Base-by-base conservation (phyloP, 768 basidiomycete genomes). In the Leccinum longicurvipes region DNA sequence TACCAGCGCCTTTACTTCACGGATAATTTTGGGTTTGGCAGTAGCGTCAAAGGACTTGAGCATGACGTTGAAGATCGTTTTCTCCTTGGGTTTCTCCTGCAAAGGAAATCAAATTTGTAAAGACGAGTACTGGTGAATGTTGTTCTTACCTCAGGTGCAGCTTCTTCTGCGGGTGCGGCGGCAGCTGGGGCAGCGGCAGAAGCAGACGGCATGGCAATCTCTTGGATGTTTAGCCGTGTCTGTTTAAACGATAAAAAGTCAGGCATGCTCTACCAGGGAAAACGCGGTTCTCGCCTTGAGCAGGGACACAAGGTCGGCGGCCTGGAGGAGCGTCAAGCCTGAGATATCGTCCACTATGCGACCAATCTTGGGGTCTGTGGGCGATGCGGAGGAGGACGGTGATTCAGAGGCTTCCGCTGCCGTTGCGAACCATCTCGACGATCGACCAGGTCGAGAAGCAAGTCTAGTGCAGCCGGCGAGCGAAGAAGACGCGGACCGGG, bases 21-120 rank as follows among this genome's bases (percentile, higher is more conserved):
- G 85, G 68, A 99, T 99, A 66, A 98, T 85, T 78, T 99, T 99
- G 27, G 97, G 90, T 74, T 99, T 99, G 51, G 91, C 79, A 11
- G 82, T 79, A 3, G 93, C 84, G 59, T 97, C 95, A 67, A 98
- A 97, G 47, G 93, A 93, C 69, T 96, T 93, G 41, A 99, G 82
- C 73, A 85, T 93, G 68, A 98, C 89, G 64, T 87, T 95, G 77
- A 99, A 99, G 31, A 95, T 81, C 17, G 94, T 97, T 85, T 98
- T 98, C 78, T 98, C 97, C 77, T 97, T 98, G 48, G 94, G 94
- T 68, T 95, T 97, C 73, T 93, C 93, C 87, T 93, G 59, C 6
- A 23, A 29, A 49, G 3, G 15, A 24, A 6, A 34, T 50, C 19
- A 55, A 19, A 46, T 44, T 9, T 8, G 19, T 32, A 23, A 4